A percentile compares a stretch with the other conserved stretches of the same genome.
Conservation (phyloP, 257 asterid species). For the Nyctanthes arbortristis region DNA sequence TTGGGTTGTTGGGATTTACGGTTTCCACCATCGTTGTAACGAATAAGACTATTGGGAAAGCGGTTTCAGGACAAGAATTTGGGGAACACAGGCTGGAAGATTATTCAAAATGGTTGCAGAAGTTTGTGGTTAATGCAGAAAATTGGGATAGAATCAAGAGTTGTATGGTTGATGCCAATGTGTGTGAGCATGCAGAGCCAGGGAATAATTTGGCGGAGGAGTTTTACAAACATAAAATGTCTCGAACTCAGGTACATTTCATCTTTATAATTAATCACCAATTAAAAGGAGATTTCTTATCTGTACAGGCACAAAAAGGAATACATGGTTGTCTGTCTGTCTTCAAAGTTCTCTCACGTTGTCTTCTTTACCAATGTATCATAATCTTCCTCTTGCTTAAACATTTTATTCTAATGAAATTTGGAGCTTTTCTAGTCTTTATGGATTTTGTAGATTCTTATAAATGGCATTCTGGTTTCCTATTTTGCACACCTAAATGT, state of each 20-base stretch:
- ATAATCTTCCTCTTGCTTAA: too few relatives aligned
- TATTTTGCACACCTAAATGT: too few relatives aligned
- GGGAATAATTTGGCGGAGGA: constrained; percentile 22
- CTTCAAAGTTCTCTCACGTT: too few relatives aligned
- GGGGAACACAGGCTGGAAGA: constrained; percentile 48
- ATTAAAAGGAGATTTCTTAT: too few relatives aligned
- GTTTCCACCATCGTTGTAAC: constrained; percentile 56
- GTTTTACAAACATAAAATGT: constrained; percentile 22
- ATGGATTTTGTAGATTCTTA: too few relatives aligned
- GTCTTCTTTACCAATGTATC: too few relatives aligned
- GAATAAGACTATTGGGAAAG: constrained; percentile 39
- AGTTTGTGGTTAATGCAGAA: constrained; percentile 43
- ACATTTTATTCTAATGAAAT: neutral
- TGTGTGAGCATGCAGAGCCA: constrained; percentile 39
- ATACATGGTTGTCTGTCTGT: too few relatives aligned
- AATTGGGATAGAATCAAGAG: constrained; percentile 67
- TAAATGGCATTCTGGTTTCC: too few relatives aligned
- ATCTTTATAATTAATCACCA: neutral
- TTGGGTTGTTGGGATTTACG: constrained; percentile 43
- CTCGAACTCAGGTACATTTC: constrained; percentile 44
- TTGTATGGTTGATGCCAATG: constrained; percentile 45
- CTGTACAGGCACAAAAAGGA: too few relatives aligned
- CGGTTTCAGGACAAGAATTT: constrained; percentile 43
- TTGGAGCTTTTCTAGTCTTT: neutral
- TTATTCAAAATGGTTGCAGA: constrained; percentile 69